Evolutionary conservation across 1,284 basidiomycete species (phyloP), one percentile per base, ranked within the genome.

Genomic region (Apiotrichum akiyoshidainum): DNA sequence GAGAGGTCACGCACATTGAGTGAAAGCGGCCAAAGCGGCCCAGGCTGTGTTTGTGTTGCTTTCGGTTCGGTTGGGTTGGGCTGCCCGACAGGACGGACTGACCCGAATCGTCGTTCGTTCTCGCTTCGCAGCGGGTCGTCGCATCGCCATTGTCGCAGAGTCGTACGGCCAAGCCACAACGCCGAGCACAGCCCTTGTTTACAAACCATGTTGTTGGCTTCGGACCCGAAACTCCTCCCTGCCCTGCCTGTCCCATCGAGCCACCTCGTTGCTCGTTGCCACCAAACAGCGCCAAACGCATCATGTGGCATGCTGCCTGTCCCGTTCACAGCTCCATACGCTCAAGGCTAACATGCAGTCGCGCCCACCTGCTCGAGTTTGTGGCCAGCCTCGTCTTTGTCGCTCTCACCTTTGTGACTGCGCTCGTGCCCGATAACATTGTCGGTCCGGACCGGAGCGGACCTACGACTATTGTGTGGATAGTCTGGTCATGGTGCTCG

Each of bases 301-400:
- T 31, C 26, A 31, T 31, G 26, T 31, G 26, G 3, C 26, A 4
- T 31, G 26, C 26, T 31, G 3, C 4, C 26, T 7, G 4, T 31
- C 26, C 26, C 26, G 3, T 31, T 31, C 26, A 4, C 26, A 31
- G 4, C 16, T 17, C 16, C 13, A 4, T 8, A 34, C 31, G 46
- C 46, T 47, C 5, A 13, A 26, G 7, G 44, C 54, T 53, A 13
- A 47, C 53, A 6, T 1, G 17, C 58, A 65, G 63, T 11, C 63
- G 63, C 16, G 49, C 58, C 33, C 63, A 65, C 35, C 40, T 61
- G 21, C 44, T 65, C 22, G 59, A 65, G 55, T 55, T 65, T 21
- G 51, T 50, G 11, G 55, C 60, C 2, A 44, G 49, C 21, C 50
- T 59, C 22, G 63, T 65, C 19, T 59, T 57, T 26, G 45, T 65